Base-by-base conservation (phyloP, 2,329 filamentous ascomycete genomes). In the Cordyceps cateniannulata region DNA sequence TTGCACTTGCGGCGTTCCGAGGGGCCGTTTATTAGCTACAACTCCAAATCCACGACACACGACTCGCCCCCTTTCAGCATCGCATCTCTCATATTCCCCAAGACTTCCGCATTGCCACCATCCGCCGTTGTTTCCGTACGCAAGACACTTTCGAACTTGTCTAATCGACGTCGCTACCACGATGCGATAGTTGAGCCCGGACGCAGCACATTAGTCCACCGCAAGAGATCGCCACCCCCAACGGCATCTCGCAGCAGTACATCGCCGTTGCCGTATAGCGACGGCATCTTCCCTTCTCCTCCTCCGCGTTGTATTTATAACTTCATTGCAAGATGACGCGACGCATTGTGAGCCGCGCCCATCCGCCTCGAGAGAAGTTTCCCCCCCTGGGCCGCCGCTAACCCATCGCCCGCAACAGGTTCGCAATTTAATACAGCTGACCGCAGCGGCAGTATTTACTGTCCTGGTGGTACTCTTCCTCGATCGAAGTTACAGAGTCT, bases 401-500 rank as follows among this genome's bases (percentile, higher is more conserved):
- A 68, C 62, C 32, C 10, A 47, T 40, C 25, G 50, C 24, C 20
- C 45, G 14, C 32, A 3, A 54, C 63, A 85, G 83, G 80, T 85
- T 66, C 82, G 83, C 67, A 91, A 91, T 65, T 84, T 88, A 70
- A 79, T 89, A 71, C 91, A 97, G 81, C 85, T 95, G 70, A 79
- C 82, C 65, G 79, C 85, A 61, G 80, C 91, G 61, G 79, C 84
- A 60, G 72, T 83, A 66, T 78, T 91, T 69, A 84, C 88, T 66
- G 79, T 93, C 66, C 71, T 93, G 68, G 75, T 93, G 68, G 75
- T 92, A 66, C 86, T 93, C 73, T 82, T 96, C 73, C 86, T 96
- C 78, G 93, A 97, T 76, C 90, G 87, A 70, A 90, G 89, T 72
- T 96, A 95, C 78, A 85, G 90, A 66, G 89, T 97, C 62, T 85